phyloP scores from a whole-genome alignment of 495 filamentous ascomycete genomes.

The Sabuloglossum arenarium region DNA sequence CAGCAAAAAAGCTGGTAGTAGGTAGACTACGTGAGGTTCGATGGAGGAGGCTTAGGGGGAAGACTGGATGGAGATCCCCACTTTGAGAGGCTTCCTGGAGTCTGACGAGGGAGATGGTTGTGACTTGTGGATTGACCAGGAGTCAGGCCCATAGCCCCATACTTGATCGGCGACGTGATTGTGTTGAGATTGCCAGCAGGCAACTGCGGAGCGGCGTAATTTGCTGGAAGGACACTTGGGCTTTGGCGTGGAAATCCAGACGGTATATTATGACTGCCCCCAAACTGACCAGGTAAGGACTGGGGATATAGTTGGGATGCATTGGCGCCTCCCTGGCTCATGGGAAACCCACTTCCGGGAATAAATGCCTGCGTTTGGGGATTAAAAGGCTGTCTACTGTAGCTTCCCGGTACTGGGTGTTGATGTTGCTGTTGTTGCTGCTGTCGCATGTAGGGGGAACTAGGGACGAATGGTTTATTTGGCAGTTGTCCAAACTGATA shows the following conservation, averaged over 20 bases:
- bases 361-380: slow-evolving; percentile 83
- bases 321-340: not conserved
- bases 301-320: not conserved
- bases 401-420: slow-evolving; percentile 65
- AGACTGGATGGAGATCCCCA: slow-evolving; percentile 21
- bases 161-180: not conserved
- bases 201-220: not conserved
- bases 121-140: not conserved
- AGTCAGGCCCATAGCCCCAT: not conserved
- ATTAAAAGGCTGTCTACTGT: slow-evolving; percentile 69
- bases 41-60: slow-evolving; percentile 21
- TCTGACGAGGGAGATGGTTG: not conserved
- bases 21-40: not conserved
- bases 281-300: not conserved
- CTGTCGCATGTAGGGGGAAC: not conserved
- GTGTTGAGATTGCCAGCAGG: not conserved
- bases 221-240: not conserved
- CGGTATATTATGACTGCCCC: not conserved
- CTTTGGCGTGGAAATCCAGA: not conserved
- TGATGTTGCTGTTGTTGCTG: slow-evolving; percentile 29
- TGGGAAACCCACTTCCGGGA: slow-evolving; percentile 23
- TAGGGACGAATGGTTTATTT: slow-evolving; percentile 40
- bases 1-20: slow-evolving; percentile 24
- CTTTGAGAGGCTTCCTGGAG: slow-evolving; percentile 21
- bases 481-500: slow-evolving; percentile 41